phyloP scores from a whole-genome alignment of 73 alveolate species.

The Uronychia setigera region DNA sequence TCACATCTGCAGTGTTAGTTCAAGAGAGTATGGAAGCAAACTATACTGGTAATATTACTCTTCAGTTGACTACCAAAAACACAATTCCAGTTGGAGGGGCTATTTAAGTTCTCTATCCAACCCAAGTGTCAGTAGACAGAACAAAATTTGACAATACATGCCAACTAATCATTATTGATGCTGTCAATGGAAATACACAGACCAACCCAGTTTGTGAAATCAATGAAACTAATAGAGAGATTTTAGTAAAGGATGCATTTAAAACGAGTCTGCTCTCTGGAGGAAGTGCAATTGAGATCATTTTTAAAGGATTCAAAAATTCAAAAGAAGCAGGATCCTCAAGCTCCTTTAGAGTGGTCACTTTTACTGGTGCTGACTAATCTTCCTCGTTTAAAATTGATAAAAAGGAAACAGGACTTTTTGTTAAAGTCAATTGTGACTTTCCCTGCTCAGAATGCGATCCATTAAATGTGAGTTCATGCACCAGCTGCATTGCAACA shows the following conservation, averaged over 20 bases:
- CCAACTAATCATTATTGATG: background rate
- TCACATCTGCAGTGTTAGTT: background rate
- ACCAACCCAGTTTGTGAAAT: constrained; percentile 5
- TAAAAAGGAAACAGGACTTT: constrained; percentile 27
- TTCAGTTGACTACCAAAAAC: background rate
- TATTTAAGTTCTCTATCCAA: constrained; percentile 19
- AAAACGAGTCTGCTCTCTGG: constrained; percentile 27
- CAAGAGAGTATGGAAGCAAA: constrained; percentile 5
- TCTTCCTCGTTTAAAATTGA: constrained; percentile 44
- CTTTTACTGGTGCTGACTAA: constrained; percentile 17
- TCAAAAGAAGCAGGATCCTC: constrained; percentile 8
- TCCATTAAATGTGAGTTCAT: constrained; percentile 12
- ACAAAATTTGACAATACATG: background rate
- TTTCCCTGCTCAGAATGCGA: constrained; percentile 60
- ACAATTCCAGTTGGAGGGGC: constrained; percentile 18
- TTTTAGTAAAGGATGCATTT: constrained; percentile 34
- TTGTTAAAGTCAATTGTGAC: constrained; percentile 44
- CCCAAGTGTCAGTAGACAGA: background rate
- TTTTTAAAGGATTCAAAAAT: constrained; percentile 29
- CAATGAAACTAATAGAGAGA: constrained; percentile 28
- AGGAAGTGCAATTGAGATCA: constrained; percentile 8
- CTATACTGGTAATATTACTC: background rate
- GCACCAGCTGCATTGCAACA: constrained; percentile 49
- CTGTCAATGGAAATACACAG: background rate
- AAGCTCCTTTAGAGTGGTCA: constrained; percentile 28